Evolutionary conservation across 75 land plant genomes (phyloP), one percentile per base, ranked within the genome.

Genomic region (Pseudotsuga menziesii): DNA sequence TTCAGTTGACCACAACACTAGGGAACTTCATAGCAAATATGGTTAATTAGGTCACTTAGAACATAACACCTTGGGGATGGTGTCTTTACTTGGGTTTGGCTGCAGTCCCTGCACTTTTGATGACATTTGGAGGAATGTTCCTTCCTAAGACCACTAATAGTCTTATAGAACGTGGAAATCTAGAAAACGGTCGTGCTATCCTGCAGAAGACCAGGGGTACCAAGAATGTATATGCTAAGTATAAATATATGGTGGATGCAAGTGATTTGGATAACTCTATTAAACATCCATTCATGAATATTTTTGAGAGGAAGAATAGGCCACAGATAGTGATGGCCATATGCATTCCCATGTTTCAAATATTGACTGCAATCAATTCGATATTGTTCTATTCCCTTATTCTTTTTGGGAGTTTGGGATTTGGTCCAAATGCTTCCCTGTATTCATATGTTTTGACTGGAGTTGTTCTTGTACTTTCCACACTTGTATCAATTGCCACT

Each of bases 351-450:
- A 79, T 85, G 3, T 92, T 93, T 60, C 96, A 95, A 88, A 87
- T 85, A 4, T 78, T 94, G 55, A 90, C 90, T 1, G 95, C 92
- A 20, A 92, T 92, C 74, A 94, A 93, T 67, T 87, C 96, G 0
- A 93, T 93, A 62, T 84, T 93, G 60, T 93, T 93, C 77, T 93
- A 93, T 61, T 95, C 97, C 5, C 97, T 92, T 7, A 89, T 92
- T 9, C 69, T 94, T 77, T 94, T 94, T 81, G 88, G 86, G 56
- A 88, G 85, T 75, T 78, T 93, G 81, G 96, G 94, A 14, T 93
- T 93, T 76, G 83, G 81, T 0, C 77, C 86, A 36, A 78, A 83
- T 20, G 92, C 95, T 11, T 78, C 97, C 5, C 87, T 94, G 67
- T 90, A 92, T 79, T 88, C 97, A 13, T 88, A 92, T 8, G 94